Evolutionary conservation across 139 green algal genomes (phyloP), one percentile per base, ranked within the genome.

Genomic region (Micractinium sp.): DNA sequence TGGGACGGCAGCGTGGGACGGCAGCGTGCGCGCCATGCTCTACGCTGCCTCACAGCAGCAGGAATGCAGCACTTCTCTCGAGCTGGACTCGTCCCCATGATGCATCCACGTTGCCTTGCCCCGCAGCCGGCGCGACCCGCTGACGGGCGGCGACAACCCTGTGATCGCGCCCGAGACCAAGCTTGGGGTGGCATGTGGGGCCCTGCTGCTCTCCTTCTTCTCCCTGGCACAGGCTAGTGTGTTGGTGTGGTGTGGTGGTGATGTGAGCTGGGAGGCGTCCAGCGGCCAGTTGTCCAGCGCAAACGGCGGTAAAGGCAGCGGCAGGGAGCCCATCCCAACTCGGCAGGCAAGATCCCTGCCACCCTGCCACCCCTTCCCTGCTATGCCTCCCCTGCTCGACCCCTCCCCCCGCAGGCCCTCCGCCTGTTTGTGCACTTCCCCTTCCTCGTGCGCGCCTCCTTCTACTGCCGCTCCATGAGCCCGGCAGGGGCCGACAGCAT

Each of bases 401-500:
- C 27, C 13, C 76, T 18, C 33, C 23, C 29, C 31, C 27, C 67
- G 5, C 85, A 88, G 85, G 69, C 85, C 12, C 85, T 88, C 31
- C 71, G 85, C 47, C 85, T 88, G 20, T 88, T 88, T 73, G 85
- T 88, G 41, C 85, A 88, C 71, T 88, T 82, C 85, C 71, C 71
- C 31, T 88, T 88, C 41, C 41, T 88, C 31, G 41, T 88, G 31
- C 71, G 71, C 31, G 85, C 85, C 22, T 38, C 41, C 20, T n/a
- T n/a, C 14, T 53, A 82, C 85, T 88, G 85, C 85, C 85, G 85
- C 85, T 31, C 27, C 67, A 41, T 16, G 7, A 12, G 31, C 76
- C 36, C 56, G 38, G 19, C 23, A 12, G 38, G 4, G 27, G 39
- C 80, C 29, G 80, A 71, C 12, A 31, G 22, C n/a, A 29, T 23